phyloP scores from a whole-genome alignment of 345 rosid genomes.

The Acer negundo region DNA sequence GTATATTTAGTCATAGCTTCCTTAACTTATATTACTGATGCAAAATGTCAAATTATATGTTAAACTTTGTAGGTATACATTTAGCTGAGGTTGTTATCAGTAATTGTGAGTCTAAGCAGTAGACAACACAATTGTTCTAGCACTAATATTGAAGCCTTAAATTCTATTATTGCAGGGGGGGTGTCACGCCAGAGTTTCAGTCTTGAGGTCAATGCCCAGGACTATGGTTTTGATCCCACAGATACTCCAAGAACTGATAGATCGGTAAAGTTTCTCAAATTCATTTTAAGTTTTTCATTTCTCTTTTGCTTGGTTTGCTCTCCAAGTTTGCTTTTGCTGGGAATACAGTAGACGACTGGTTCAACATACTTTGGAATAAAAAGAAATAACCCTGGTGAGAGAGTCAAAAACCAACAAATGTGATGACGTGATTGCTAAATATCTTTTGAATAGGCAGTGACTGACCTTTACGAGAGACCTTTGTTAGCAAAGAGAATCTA shows the following conservation, averaged over 20 bases:
- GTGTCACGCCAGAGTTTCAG: slow-evolving; percentile 77
- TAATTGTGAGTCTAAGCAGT: background rate
- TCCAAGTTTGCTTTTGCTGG: slow-evolving; percentile 1
- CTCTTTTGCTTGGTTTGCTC: background rate
- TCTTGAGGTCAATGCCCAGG: slow-evolving; percentile 81
- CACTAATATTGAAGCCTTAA: slow-evolving; percentile 1
- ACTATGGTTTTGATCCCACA: slow-evolving; percentile 83
- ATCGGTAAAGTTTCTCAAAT: slow-evolving; percentile 55
- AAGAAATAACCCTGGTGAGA: background rate
- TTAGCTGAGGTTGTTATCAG: background rate
- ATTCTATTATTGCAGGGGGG: slow-evolving; percentile 54
- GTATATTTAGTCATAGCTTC: slow-evolving; percentile 17
- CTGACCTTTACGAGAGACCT: background rate
- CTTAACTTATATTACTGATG: background rate
- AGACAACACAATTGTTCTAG: background rate
- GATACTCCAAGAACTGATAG: slow-evolving; percentile 93
- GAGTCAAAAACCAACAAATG: background rate
- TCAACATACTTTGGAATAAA: background rate
- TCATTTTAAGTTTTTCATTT: slow-evolving; percentile 6
- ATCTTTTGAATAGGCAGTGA: too few species aligned
- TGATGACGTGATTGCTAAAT: too few species aligned
- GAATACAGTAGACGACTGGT: background rate
- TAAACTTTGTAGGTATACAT: background rate
- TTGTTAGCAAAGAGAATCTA: too few species aligned
- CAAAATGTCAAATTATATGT: background rate